Evolutionary conservation across 1,284 basidiomycete species (phyloP).

Genomic region (Pterulicium gracile): DNA sequence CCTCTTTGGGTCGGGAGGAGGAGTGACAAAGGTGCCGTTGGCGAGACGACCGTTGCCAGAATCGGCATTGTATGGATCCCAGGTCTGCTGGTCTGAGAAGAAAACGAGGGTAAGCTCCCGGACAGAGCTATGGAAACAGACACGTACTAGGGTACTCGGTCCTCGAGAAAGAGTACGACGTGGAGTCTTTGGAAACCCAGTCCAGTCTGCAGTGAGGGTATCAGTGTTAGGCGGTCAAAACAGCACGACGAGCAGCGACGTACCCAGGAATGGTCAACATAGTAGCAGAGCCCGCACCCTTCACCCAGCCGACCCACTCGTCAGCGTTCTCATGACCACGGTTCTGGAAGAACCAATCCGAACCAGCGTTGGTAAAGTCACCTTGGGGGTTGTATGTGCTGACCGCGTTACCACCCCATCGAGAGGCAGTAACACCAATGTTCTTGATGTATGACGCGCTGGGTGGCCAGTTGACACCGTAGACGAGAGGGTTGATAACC

Average conservation of each 20-base stretch:
- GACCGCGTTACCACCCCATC: constrained; percentile 44
- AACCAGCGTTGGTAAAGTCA: constrained; percentile 39
- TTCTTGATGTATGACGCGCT: constrained; percentile 30
- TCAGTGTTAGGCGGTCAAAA: no score
- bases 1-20: constrained; percentile 22
- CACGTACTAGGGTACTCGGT: constrained; percentile 28
- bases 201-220: constrained; percentile 34
- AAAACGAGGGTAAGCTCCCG: background rate
- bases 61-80: constrained; percentile 28
- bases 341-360: constrained; percentile 45
- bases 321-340: constrained; percentile 29
- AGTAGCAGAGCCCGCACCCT: constrained; percentile 29
- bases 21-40: constrained; percentile 25
- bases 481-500: constrained; percentile 33
- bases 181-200: constrained; percentile 39
- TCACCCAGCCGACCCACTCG: constrained; percentile 35
- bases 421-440: constrained; percentile 34
- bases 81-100: constrained; percentile 25
- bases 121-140: background rate
- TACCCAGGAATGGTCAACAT: constrained; percentile 37
- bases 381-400: constrained; percentile 41
- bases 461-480: constrained; percentile 41
- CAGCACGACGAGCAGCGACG: constrained; percentile 16
- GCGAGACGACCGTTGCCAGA: constrained; percentile 20
- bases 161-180: constrained; percentile 36